phyloP scores from a whole-genome alignment of 768 basidiomycete genomes.

The Macrolepiota dolichaula region DNA sequence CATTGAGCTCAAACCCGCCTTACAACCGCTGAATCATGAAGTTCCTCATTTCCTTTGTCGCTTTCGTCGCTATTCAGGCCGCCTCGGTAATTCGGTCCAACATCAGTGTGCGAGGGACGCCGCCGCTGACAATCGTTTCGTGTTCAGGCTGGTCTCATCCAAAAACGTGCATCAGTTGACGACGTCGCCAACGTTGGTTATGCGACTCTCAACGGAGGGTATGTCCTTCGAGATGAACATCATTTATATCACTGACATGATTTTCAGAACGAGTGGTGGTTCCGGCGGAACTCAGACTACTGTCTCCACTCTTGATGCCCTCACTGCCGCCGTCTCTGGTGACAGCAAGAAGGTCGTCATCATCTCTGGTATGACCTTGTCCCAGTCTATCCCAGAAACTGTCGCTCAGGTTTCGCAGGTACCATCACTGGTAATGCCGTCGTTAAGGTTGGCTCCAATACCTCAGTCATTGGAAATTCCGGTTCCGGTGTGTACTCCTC shows the following conservation, averaged over 20 bases:
- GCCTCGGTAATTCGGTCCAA: constrained; percentile 20
- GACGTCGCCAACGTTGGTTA: constrained; percentile 39
- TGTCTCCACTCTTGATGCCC: constrained; percentile 37
- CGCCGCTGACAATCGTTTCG: neutral
- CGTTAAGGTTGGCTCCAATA: constrained; percentile 41
- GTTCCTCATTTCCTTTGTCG: constrained; percentile 29
- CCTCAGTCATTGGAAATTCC: constrained; percentile 35
- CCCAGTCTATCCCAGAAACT: neutral
- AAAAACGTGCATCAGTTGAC: constrained; percentile 32
- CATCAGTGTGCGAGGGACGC: no score
- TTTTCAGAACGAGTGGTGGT: constrained; percentile 38
- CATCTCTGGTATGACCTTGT: constrained; percentile 29
- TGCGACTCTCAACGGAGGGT: constrained; percentile 37
- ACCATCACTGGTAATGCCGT: constrained; percentile 40
- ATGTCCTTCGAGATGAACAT: constrained; percentile 2
- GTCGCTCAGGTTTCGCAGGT: constrained; percentile 20
- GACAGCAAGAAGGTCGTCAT: constrained; percentile 39
- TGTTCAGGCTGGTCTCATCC: neutral
- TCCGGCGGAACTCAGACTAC: constrained; percentile 40
- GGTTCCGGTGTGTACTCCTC: constrained; percentile 29
- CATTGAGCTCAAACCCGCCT: neutral
- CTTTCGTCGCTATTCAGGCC: constrained; percentile 26
- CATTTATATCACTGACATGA: neutral
- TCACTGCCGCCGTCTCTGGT: constrained; percentile 40
- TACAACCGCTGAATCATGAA: constrained; percentile 21